Evolutionary conservation across 768 basidiomycete species (phyloP), one percentile per base, ranked within the genome.

Genomic region (Calocera cornea): DNA sequence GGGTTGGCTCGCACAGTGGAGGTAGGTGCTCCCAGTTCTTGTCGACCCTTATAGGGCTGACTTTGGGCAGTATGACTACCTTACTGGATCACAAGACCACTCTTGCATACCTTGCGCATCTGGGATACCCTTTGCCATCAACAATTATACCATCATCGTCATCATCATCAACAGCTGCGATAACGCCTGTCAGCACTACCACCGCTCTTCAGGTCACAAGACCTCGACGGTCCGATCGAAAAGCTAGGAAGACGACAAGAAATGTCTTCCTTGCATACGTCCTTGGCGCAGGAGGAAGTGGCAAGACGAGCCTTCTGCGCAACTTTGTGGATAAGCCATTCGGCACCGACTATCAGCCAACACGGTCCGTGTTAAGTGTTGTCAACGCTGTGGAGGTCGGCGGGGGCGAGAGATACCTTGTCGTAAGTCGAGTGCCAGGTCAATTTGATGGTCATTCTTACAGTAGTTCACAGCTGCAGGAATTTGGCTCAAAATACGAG

Each of bases 1-100:
- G 78, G 92, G 93, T 1, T 99, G 95, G 95, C 79, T 98, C 31
- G 95, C 95, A 22, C 95, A 97, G 74, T 99, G 95, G 95, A 95
- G 92, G 94, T 93, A 65, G 71, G 81, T n/a, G n/a, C n/a, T 76
- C 24, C 5, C 24, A n/a, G 3, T 3, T 65, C 17, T 8, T 40
- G 17, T 34, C 17, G 31, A 16, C 34, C 11, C n/a, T 16, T 11
- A 12, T 40, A 12, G 1, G 19, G 34, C 41, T 22, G 38, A 54
- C 41, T 14, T 2, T 64, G 64, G 29, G 17, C 69, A 97, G 95
- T 74, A 97, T 98, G 95, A 95, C 94, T 0, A 99, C 95, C 0
- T 82, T 98, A 0, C 83, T 98, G n/a, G 92, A 97, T 70, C 88
- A 95, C 73, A 88, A 85, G 75, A 90, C 88, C 17, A 95, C 95